Evolutionary conservation across 2,329 filamentous ascomycete species (phyloP), one percentile per base, ranked within the genome.

Genomic region (Aspergillus fijiensis): DNA sequence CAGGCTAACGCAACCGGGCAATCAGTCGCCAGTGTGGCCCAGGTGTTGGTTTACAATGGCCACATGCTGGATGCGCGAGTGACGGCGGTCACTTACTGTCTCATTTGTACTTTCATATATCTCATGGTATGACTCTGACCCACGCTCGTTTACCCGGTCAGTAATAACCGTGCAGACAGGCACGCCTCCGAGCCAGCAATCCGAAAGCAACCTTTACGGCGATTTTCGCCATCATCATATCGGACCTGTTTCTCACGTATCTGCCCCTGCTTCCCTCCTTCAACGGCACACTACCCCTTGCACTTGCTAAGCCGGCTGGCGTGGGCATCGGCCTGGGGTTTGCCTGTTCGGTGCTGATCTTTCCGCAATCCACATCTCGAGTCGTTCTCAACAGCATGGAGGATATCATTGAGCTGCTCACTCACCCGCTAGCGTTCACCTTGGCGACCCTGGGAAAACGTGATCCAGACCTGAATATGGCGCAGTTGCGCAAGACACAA

Each of bases 311-410:
- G 47, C 82, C 82, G 0, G 78, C 76, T 1, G 79, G 78, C 0
- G 75, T 80, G 19, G 81, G 79, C 0, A 72, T 80, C 6, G 82
- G 77, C 0, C 66, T 84, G 0, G 82, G 81, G 0, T 57, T 79
- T 2, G 76, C 71, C 3, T 80, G 77, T 49, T 78, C 75, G 5
- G 54, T 84, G 1, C 58, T 84, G 3, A 71, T 84, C 49, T 83
- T 84, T 57, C 82, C 82, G 0, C 76, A 77, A 47, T 84, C 82
- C 0, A 81, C 82, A 0, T 82, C 81, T 0, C 76, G 78, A 25
- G 70, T 76, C 2, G 76, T 81, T 1, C 67, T 84, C 0, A 68
- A 65, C 31, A 70, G 63, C 29, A 71, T 71, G 61, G 71, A 71
- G 57, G 67, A 63, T 21, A 58, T 79, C 0, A 66, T 77, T 0